Evolutionary conservation across 2,329 filamentous ascomycete genomes (phyloP), one percentile per base, ranked within the genome.

Genomic region (Sordariomycetes sp.): DNA sequence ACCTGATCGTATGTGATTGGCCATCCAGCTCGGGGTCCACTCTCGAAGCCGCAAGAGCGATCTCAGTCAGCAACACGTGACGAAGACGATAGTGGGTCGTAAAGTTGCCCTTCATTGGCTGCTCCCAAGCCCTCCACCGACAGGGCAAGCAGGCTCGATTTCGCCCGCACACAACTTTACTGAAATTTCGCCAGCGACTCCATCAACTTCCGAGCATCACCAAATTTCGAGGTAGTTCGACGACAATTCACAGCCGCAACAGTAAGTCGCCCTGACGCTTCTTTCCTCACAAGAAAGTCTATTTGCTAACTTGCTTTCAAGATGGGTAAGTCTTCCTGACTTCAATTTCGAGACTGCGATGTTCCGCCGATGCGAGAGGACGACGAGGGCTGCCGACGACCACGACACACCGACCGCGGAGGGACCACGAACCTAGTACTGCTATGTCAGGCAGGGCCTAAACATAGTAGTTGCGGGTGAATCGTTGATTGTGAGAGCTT

Each of bases 261-360:
- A 61, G 67, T 71, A 64, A 60, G 68, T 66, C 43, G 34, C 32
- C n/a, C n/a, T n/a, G n/a, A n/a, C n/a, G n/a, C n/a, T n/a, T n/a
- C n/a, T n/a, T n/a, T n/a, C n/a, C n/a, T n/a, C n/a, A n/a, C n/a
- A n/a, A n/a, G n/a, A n/a, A n/a, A n/a, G n/a, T n/a, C n/a, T n/a
- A n/a, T n/a, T n/a, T n/a, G n/a, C n/a, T n/a, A n/a, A n/a, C n/a
- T n/a, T n/a, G n/a, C n/a, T n/a, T n/a, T 9, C 20, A 37, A 77
- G 72, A 78, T 77, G 73, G 72, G 73, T 78, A 76, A 76, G 72
- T 54, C 40, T 14, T 32, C 9, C 11, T 20, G 8, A 19, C 17
- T 19, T 9, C 25, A n/a, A 21, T 21, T 19, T 27, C 26, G 20
- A 14, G 25, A 14, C 8, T 28, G 14, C 29, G 29, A 31, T 8